Conservation (phyloP, 768 basidiomycete species). For the Grammothele lineata region DNA sequence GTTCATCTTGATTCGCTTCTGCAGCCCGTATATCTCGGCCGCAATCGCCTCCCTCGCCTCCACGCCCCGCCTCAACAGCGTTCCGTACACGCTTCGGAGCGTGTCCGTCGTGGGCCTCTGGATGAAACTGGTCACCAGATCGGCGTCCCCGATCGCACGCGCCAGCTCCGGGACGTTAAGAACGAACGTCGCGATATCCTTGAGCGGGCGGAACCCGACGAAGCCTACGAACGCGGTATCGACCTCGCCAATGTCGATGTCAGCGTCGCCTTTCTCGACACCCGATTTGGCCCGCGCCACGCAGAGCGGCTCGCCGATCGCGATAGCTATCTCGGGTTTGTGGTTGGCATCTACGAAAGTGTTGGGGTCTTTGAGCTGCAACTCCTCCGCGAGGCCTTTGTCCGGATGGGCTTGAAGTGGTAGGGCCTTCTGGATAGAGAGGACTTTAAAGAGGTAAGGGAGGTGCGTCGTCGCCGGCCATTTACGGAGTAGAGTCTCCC, state of each 20-base stretch:
- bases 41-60: constrained; percentile 28
- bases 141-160: constrained; percentile 32
- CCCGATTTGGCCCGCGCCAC: not conserved
- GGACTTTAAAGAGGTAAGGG: constrained; percentile 55
- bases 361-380: constrained; percentile 40
- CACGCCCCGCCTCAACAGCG: constrained; percentile 36
- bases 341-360: constrained; percentile 46
- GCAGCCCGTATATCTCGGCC: constrained; percentile 30
- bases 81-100: constrained; percentile 39
- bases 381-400: constrained; percentile 40
- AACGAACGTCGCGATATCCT: constrained; percentile 40
- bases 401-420: constrained; percentile 57
- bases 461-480: constrained; percentile 31
- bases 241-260: constrained; percentile 7
- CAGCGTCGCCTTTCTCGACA: not conserved
- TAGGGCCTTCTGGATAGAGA: constrained; percentile 51
- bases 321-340: constrained; percentile 59
- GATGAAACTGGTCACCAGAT: constrained; percentile 30
- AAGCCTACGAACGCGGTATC: constrained; percentile 35
- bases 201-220: constrained; percentile 49
- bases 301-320: constrained; percentile 37
- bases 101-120: constrained; percentile 24
- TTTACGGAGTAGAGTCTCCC: constrained; percentile 31
- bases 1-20: constrained; percentile 15
- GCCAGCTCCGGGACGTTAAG: constrained; percentile 40